phyloP scores from a whole-genome alignment of 495 filamentous ascomycete species.

The Usnea hakonensis region DNA sequence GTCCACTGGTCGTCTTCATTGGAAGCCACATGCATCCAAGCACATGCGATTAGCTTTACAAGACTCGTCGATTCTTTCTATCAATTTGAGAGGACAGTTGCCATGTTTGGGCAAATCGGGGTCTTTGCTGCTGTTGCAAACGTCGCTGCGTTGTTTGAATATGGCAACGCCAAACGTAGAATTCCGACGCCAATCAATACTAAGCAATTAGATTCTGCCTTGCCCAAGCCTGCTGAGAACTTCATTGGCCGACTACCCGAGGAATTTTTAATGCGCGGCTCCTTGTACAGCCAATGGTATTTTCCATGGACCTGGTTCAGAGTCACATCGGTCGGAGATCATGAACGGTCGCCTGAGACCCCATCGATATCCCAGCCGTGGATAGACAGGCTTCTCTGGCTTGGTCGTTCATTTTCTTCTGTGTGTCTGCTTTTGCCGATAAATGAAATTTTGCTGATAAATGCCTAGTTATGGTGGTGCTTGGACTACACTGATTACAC shows the following conservation, averaged over 20 bases:
- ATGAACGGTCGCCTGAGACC: conserved; percentile 64
- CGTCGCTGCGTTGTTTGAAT: conserved; percentile 49
- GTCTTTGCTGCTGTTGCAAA: conserved; percentile 45
- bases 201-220: no score
- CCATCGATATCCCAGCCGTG: conserved; percentile 56
- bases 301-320: conserved; percentile 66
- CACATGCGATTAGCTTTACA: conserved; percentile 62
- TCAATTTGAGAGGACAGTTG: conserved; percentile 40
- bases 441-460: neutral
- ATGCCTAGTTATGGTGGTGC: neutral
- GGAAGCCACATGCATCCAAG: conserved; percentile 51
- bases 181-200: conserved; percentile 10
- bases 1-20: conserved; percentile 33
- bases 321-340: conserved; percentile 62
- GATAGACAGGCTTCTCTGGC: conserved; percentile 66
- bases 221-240: no score
- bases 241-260: conserved; percentile 55
- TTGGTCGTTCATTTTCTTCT: conserved; percentile 53
- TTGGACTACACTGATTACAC: neutral
- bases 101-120: conserved; percentile 59
- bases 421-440: conserved; percentile 29
- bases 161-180: conserved; percentile 34
- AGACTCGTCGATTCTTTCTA: conserved; percentile 32
- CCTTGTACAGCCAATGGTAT: conserved; percentile 51
- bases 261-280: conserved; percentile 72